Conservation (phyloP, 768 basidiomycete species). For the Amanita rubescens region DNA sequence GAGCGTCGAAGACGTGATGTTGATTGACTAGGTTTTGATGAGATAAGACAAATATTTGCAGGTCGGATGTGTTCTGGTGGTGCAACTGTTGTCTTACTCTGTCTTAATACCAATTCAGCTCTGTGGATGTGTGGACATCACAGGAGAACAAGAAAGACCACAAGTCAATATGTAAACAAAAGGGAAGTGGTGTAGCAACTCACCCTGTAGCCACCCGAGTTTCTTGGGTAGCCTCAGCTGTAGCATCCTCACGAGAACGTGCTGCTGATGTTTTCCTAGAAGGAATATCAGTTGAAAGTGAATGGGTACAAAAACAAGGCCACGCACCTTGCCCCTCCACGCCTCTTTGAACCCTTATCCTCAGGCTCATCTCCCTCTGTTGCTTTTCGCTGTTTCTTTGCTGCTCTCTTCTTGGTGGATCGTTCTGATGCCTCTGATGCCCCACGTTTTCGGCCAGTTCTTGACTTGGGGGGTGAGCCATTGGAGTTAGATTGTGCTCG, state of each 20-base stretch:
- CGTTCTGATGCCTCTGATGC: too few relatives aligned
- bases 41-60: neutral
- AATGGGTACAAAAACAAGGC: neutral
- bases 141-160: neutral
- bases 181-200: too few relatives aligned
- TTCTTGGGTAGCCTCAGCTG: neutral
- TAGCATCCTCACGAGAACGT: neutral
- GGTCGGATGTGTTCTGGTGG: neutral
- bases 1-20: neutral
- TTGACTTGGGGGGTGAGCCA: too few relatives aligned
- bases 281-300: neutral
- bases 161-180: neutral
- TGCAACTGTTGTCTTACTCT: neutral
- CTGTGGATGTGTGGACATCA: neutral
- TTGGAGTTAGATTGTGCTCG: too few relatives aligned
- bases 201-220: too few relatives aligned
- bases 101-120: neutral
- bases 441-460: too few relatives aligned
- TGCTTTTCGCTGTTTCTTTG: too few relatives aligned
- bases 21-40: too few relatives aligned
- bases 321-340: neutral
- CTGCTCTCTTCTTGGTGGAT: too few relatives aligned
- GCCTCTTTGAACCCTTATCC: too few relatives aligned
- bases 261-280: neutral
- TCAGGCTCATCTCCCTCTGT: too few relatives aligned